phyloP scores from a whole-genome alignment of 2,329 filamentous ascomycete species.

The Cytospora chrysosperma region DNA sequence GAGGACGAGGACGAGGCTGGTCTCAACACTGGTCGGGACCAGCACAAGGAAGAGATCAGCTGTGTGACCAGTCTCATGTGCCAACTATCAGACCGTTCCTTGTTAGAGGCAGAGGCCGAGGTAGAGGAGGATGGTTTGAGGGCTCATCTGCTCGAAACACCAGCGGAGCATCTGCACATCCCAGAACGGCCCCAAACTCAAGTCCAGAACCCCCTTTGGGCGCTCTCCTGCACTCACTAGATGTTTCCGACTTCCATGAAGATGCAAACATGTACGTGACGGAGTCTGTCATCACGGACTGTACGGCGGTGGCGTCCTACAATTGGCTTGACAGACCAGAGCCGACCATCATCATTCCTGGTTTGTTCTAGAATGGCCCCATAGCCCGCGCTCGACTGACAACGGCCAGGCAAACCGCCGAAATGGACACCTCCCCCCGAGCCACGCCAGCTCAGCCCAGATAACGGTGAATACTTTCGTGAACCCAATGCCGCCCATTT shows the following conservation, averaged over 20 bases:
- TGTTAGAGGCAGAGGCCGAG: not conserved
- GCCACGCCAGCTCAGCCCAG: conserved; percentile 39
- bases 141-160: not conserved
- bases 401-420: conserved; percentile 46
- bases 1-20: not conserved
- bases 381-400: conserved; percentile 11
- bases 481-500: conserved; percentile 54
- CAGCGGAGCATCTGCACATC: not conserved
- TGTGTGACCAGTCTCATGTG: not conserved
- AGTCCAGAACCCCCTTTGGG: conserved; percentile 28
- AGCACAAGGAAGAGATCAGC: not conserved
- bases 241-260: conserved; percentile 22
- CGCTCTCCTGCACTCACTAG: conserved; percentile 24
- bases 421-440: conserved; percentile 45
- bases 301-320: conserved; percentile 35
- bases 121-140: not conserved
- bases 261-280: conserved; percentile 22
- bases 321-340: conserved; percentile 35
- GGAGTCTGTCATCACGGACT: conserved; percentile 29
- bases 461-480: conserved; percentile 50
- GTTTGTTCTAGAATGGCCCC: conserved; percentile 25
- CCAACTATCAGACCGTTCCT: not conserved
- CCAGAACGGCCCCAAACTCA: not conserved
- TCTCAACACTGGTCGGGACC: not conserved
- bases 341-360: conserved; percentile 36